Base-by-base conservation (phyloP, 1,139 yeast species). In the Diutina rugosa region DNA sequence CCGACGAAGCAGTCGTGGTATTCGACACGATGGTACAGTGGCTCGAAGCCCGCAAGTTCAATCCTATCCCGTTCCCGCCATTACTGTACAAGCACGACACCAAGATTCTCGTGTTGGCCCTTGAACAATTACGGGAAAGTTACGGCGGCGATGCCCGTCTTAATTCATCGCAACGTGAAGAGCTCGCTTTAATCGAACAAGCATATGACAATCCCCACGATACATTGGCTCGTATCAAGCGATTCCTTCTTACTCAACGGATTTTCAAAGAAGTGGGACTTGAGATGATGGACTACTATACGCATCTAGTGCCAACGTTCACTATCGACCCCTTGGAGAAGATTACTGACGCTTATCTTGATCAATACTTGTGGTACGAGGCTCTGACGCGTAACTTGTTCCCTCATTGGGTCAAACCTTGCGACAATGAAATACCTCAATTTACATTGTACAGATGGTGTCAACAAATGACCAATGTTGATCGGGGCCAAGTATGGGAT, bases 161-260 rank as follows among this genome's bases (percentile, higher is more conserved):
- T 62, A 93, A 90, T 63, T 85, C 96, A 9, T 74, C 85, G 5
- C 97, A 95, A 68, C 78, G 98, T 60, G 97, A 93, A 68, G 99
- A 93, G 64, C 72, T 93, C 59, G 95, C 97, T 0, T 74, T 93
- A 60, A 90, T 95, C 56, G 99, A 95, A 66, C 96, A 90, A 65
- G 98, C 98, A 0, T 93, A 90, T 67, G 99, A 93, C 64, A 90
- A 90, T 62, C 99, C 99, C 0, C 96, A 90, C 67, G 98, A 93
- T 65, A 87, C 93, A 60, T 74, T 95, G 59, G 87, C 87, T 18
- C 80, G 97, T 60, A 80, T 93, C 58, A 95, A 93, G 69, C 86
- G 88, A 63, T 84, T 85, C 56, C 70, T 95, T 53, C 73, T 91
- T 58, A 89, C 97, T 0, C 97, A 91, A 67, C 77, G 99, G 59